These are phyloP conservation scores for Xylariales sp. DNA, from an alignment of 2,329 filamentous ascomycete species.

Conservation along the genomic window DNA sequence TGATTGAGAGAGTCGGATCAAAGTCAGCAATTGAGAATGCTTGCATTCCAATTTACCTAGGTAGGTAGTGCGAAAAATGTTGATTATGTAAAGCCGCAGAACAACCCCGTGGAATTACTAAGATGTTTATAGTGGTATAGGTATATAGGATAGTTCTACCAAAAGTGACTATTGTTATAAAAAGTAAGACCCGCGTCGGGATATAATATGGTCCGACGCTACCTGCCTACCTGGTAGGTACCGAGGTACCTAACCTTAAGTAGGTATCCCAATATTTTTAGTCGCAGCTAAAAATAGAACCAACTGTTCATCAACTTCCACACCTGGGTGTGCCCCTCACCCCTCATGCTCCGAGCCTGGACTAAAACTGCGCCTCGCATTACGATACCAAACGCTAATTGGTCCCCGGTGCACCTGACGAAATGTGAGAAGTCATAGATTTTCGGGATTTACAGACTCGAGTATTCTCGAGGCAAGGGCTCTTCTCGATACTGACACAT, in stretches of 20 bases:
- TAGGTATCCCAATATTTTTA: background rate
- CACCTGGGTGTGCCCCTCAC: background rate
- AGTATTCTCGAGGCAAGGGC: too few species aligned
- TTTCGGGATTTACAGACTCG: background rate
- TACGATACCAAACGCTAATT: background rate
- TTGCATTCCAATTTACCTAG: background rate
- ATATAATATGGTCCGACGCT: too few species aligned
- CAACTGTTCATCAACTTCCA: conserved; percentile 11
- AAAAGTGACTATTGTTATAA: conserved; percentile 12
- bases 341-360: background rate
- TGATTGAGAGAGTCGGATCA: background rate
- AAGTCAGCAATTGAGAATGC: background rate
- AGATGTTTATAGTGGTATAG: background rate
- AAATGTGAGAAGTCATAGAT: background rate
- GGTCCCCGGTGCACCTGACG: background rate
- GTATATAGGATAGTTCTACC: background rate
- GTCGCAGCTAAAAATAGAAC: conserved; percentile 24
- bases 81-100: background rate
- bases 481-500: background rate
- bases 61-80: conserved; percentile 4
- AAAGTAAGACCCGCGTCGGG: background rate
- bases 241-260: too few species aligned
- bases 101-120: background rate
- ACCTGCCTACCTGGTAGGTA: too few species aligned
- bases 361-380: background rate